Evolutionary conservation across 768 basidiomycete genomes (phyloP).

Genomic region (Clitopilus hobsonii): DNA sequence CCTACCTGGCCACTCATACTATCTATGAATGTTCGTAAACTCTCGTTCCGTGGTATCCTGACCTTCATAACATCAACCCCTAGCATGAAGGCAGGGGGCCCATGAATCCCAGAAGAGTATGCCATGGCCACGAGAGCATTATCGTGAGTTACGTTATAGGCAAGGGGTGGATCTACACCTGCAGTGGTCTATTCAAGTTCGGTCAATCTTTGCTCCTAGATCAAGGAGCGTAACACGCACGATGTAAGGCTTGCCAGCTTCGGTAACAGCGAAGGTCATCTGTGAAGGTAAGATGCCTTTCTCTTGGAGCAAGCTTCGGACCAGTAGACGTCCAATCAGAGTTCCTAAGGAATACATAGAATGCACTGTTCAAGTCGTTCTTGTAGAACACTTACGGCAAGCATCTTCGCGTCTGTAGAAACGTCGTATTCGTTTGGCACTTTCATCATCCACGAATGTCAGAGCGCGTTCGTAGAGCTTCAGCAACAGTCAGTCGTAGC

Average conservation of each 20-base stretch:
- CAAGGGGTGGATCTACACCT: slow-evolving; percentile 49
- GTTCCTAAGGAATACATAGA: slow-evolving; percentile 44
- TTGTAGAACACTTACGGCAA: slow-evolving; percentile 47
- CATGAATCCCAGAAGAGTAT: slow-evolving; percentile 37
- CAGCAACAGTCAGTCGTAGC: slow-evolving; percentile 1
- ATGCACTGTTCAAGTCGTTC: slow-evolving; percentile 1
- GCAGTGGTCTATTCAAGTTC: slow-evolving; percentile 36
- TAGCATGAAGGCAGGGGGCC: slow-evolving; percentile 52
- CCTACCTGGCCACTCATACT: slow-evolving; percentile 62
- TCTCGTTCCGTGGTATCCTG: slow-evolving; percentile 52
- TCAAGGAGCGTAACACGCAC: slow-evolving; percentile 33
- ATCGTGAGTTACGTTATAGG: slow-evolving; percentile 82
- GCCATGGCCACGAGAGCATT: slow-evolving; percentile 69
- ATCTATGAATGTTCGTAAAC: slow-evolving; percentile 57
- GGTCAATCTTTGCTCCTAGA: background rate
- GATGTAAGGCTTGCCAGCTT: slow-evolving; percentile 73
- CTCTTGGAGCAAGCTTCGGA: slow-evolving; percentile 57
- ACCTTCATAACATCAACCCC: slow-evolving; percentile 85
- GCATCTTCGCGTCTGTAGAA: slow-evolving; percentile 74
- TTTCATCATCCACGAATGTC: slow-evolving; percentile 49
- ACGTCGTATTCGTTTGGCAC: slow-evolving; percentile 51
- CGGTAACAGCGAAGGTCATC: slow-evolving; percentile 53
- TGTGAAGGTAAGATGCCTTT: slow-evolving; percentile 43
- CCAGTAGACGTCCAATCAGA: slow-evolving; percentile 71
- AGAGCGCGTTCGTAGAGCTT: slow-evolving; percentile 66